Evolutionary conservation across 306 rosid species (phyloP).

Genomic region (Pyrus pyrifolia): DNA sequence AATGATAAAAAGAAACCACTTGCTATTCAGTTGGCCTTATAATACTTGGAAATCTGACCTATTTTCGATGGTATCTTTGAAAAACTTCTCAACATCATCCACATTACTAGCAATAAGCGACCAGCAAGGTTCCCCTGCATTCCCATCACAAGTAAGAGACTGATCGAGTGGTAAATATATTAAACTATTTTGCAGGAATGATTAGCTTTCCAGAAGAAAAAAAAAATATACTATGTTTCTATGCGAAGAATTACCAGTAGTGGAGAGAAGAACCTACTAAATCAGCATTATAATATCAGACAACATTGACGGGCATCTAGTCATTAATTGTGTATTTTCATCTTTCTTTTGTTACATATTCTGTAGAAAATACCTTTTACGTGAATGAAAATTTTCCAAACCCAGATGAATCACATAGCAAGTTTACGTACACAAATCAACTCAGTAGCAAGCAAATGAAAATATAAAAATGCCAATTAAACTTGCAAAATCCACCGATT

Average conservation of each 20-base stretch:
- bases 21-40: neutral
- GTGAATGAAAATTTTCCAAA: neutral
- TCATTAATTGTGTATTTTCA: neutral
- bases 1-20: neutral
- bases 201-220: neutral
- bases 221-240: neutral
- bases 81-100: slow-evolving; percentile 80
- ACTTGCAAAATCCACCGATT: neutral
- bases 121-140: slow-evolving; percentile 84
- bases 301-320: neutral
- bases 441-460: neutral
- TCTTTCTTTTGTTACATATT: neutral
- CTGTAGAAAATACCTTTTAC: neutral
- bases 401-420: neutral
- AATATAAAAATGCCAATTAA: neutral
- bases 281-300: neutral
- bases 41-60: slow-evolving; percentile 40
- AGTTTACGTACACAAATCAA: neutral
- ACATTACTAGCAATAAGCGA: slow-evolving; percentile 59
- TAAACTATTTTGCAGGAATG: neutral
- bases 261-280: neutral
- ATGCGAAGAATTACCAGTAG: neutral
- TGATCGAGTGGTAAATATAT: neutral
- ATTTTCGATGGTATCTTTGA: slow-evolving; percentile 81
- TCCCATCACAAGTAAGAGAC: neutral